A percentile compares a stretch with the other conserved stretches of the same genome.
Conservation (phyloP, 352 stramenopile species). For the Globisporangium barbulae region DNA sequence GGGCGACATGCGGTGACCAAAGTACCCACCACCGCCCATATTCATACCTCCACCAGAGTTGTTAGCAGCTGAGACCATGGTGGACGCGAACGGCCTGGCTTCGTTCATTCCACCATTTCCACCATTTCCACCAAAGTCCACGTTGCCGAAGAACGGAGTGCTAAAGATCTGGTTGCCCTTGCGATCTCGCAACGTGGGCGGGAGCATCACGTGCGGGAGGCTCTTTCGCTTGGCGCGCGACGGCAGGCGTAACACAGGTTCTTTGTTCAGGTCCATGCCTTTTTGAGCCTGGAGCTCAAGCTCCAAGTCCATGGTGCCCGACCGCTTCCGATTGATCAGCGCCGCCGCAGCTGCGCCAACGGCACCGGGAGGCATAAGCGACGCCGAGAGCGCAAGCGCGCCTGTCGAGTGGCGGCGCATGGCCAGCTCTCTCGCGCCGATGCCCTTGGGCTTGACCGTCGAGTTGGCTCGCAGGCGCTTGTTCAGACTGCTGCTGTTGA, state of each 20-base stretch:
- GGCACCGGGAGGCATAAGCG: slow-evolving; percentile 25
- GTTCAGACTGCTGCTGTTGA: neutral
- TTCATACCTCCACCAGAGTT: neutral
- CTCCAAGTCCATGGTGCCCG: slow-evolving; percentile 20
- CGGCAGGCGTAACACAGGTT: slow-evolving; percentile 19
- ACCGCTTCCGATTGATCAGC: slow-evolving; percentile 12
- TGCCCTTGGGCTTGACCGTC: slow-evolving; percentile 10
- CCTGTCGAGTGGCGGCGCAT: slow-evolving; percentile 46
- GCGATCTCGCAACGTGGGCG: slow-evolving; percentile 18
- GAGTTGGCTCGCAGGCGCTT: slow-evolving; percentile 10
- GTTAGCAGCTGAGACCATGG: neutral
- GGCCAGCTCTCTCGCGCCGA: slow-evolving; percentile 8
- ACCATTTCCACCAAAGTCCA: slow-evolving; percentile 2
- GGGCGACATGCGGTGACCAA: slow-evolving; percentile 4
- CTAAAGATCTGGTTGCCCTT: slow-evolving; percentile 35
- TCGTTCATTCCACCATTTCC: slow-evolving; percentile 11
- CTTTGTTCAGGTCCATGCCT: slow-evolving; percentile 19
- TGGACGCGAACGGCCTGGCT: slow-evolving; percentile 21
- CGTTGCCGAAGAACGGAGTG: slow-evolving; percentile 27
- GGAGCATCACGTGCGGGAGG: slow-evolving; percentile 34
- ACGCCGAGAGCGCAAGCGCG: slow-evolving; percentile 33
- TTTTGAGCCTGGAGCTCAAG: slow-evolving; percentile 15
- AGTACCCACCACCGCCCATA: slow-evolving; percentile 7
- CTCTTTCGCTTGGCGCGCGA: slow-evolving; percentile 43
- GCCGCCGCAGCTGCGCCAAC: slow-evolving; percentile 10